Conservation (phyloP, 2,329 filamentous ascomycete species). For the Byssothecium circinans region DNA sequence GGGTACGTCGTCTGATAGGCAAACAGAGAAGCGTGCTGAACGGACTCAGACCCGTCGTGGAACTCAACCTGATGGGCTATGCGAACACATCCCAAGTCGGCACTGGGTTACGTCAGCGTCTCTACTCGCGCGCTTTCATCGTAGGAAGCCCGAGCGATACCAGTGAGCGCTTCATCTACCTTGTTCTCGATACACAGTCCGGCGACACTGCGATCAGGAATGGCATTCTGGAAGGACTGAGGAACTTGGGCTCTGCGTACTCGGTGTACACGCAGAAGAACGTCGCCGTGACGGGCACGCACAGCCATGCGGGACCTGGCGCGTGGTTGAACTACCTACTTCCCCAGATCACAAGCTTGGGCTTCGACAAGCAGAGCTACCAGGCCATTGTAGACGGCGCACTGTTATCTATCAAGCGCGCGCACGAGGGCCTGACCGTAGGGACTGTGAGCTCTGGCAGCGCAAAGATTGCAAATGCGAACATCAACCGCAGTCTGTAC, state of each 20-base stretch:
- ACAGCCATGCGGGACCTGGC: slow-evolving; percentile 88
- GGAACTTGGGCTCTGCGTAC: slow-evolving; percentile 70
- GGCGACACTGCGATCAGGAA: slow-evolving; percentile 87
- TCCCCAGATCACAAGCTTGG: slow-evolving; percentile 84
- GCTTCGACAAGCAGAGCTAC: slow-evolving; percentile 85
- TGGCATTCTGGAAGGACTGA: slow-evolving; percentile 79
- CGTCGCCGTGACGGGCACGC: slow-evolving; percentile 86
- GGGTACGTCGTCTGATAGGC: slow-evolving; percentile 51
- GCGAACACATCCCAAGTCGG: slow-evolving; percentile 82
- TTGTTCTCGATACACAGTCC: slow-evolving; percentile 83
- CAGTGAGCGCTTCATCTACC: slow-evolving; percentile 76
- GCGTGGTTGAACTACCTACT: slow-evolving; percentile 94
- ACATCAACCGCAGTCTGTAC: slow-evolving; percentile 86
- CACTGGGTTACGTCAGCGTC: slow-evolving; percentile 79
- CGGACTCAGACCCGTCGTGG: slow-evolving; percentile 71
- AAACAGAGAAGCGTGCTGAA: slow-evolving; percentile 11
- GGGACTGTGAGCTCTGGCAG: slow-evolving; percentile 72
- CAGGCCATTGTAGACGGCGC: slow-evolving; percentile 86
- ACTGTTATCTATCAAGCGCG: slow-evolving; percentile 76
- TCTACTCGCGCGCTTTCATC: slow-evolving; percentile 90
- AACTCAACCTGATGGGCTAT: slow-evolving; percentile 91
- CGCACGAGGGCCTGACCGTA: slow-evolving; percentile 70
- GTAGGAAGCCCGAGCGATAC: slow-evolving; percentile 68
- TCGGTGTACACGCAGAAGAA: slow-evolving; percentile 76
- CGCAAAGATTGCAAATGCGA: slow-evolving; percentile 71